These are phyloP conservation scores for Candida sp. DNA, from an alignment of 1,139 yeast genomes.

Conservation along the genomic window DNA sequence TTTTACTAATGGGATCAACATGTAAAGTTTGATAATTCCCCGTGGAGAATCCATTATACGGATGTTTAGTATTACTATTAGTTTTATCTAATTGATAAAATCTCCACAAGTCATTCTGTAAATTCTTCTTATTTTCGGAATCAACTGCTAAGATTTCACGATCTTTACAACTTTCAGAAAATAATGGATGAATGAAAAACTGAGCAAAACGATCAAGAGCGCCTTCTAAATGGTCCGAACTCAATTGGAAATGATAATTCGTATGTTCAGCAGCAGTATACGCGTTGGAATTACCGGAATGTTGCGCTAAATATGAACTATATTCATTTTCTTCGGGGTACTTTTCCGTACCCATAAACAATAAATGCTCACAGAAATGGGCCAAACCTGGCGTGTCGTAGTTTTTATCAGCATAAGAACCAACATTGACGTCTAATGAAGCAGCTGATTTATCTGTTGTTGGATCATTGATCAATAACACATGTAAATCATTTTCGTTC, in stretches of 20 bases:
- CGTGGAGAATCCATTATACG: constrained; percentile 72
- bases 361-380: constrained; percentile 92
- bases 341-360: constrained; percentile 96
- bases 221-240: constrained; percentile 72
- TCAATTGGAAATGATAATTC: constrained; percentile 85
- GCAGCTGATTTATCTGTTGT: constrained; percentile 90
- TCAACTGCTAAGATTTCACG: constrained; percentile 95
- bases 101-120: constrained; percentile 90
- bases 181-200: constrained; percentile 84
- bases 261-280: constrained; percentile 89
- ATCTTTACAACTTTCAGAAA: constrained; percentile 78
- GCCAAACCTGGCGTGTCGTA: constrained; percentile 79
- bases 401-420: constrained; percentile 79
- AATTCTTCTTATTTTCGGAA: constrained; percentile 90
- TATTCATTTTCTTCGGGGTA: constrained; percentile 93
- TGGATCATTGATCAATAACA: constrained; percentile 76
- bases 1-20: constrained; percentile 45
- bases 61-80: constrained; percentile 68
- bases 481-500: constrained; percentile 62
- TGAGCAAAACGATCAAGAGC: constrained; percentile 93
- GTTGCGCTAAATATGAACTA: constrained; percentile 70
- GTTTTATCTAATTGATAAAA: constrained; percentile 79
- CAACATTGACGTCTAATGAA: constrained; percentile 87
- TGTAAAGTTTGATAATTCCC: constrained; percentile 66
- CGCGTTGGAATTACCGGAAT: constrained; percentile 68